phyloP scores from a whole-genome alignment of 768 basidiomycete genomes.

The Phaeotremella fagi region DNA sequence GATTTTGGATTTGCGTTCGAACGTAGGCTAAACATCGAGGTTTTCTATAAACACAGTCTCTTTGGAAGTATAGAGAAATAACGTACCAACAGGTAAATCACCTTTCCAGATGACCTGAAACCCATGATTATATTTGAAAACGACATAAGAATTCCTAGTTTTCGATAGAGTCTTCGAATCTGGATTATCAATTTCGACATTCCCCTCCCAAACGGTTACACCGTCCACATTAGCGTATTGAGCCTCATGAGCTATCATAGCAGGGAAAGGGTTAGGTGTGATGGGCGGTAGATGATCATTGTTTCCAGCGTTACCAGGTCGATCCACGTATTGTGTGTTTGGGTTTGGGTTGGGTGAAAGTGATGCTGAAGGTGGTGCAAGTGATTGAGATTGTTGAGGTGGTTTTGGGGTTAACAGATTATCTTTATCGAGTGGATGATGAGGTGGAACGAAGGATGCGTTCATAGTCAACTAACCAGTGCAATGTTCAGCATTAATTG shows the following conservation, averaged over 20 bases:
- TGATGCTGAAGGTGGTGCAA: conserved; percentile 31
- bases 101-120: conserved; percentile 82
- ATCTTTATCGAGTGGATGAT: background rate
- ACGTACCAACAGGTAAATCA: conserved; percentile 72
- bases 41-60: background rate
- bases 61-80: background rate
- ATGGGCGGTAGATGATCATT: conserved; percentile 63
- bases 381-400: background rate
- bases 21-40: conserved; percentile 59
- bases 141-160: too few relatives aligned
- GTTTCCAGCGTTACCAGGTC: too few relatives aligned
- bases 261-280: conserved; percentile 80
- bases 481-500: background rate
- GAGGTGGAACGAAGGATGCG: conserved; percentile 59
- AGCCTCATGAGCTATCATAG: conserved; percentile 65
- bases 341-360: too few relatives aligned
- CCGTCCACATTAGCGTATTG: conserved; percentile 76
- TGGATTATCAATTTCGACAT: too few relatives aligned
- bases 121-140: conserved; percentile 61
- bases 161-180: too few relatives aligned
- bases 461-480: conserved; percentile 65
- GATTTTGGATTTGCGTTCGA: conserved; percentile 63
- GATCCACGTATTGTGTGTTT: too few relatives aligned
- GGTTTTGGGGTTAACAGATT: conserved; percentile 6
- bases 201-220: conserved; percentile 56